A percentile compares a stretch with the other conserved stretches of the same genome.
Evolutionary conservation across 345 rosid genomes (phyloP).

Genomic region (Mallotus nudiflorus): DNA sequence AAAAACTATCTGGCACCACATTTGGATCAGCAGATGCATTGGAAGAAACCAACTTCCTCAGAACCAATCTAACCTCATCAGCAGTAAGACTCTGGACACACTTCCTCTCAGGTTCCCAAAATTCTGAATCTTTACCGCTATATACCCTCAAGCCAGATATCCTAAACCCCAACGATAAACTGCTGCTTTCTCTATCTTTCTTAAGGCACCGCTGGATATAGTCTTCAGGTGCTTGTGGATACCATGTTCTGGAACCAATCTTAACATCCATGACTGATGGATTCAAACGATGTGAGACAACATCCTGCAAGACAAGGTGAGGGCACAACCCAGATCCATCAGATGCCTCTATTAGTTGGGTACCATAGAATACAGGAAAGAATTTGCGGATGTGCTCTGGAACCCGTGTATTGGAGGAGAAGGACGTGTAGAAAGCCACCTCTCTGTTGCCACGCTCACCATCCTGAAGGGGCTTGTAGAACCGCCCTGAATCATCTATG

Average conservation of each 20-base stretch:
- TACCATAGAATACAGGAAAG: conserved; percentile 76
- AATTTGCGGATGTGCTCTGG: conserved; percentile 65
- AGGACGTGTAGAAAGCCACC: conserved; percentile 66
- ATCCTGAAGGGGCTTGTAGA: conserved; percentile 87
- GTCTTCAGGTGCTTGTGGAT: conserved; percentile 71
- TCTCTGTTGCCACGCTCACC: conserved; percentile 71
- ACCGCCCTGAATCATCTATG: conserved; percentile 72
- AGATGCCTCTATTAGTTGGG: conserved; percentile 69
- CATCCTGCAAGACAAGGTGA: conserved; percentile 72
- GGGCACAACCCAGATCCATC: conserved; percentile 64
- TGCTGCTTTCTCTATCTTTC: conserved; percentile 64
- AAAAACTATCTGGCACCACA: conserved; percentile 54
- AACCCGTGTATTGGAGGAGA: conserved; percentile 52
- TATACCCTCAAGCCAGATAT: conserved; percentile 70
- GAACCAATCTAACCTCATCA: conserved; percentile 53
- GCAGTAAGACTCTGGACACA: conserved; percentile 38
- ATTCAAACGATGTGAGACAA: conserved; percentile 32
- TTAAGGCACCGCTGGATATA: conserved; percentile 58
- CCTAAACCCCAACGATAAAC: conserved; percentile 65
- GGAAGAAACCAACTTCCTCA: conserved; percentile 82
- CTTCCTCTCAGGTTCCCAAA: conserved; percentile 72
- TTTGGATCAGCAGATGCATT: conserved; percentile 35
- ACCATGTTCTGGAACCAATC: conserved; percentile 97
- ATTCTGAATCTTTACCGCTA: conserved; percentile 38
- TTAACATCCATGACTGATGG: conserved; percentile 86